Evolutionary conservation across 352 stramenopile species (phyloP).

Genomic region (Phytophthora pseudosyringae): DNA sequence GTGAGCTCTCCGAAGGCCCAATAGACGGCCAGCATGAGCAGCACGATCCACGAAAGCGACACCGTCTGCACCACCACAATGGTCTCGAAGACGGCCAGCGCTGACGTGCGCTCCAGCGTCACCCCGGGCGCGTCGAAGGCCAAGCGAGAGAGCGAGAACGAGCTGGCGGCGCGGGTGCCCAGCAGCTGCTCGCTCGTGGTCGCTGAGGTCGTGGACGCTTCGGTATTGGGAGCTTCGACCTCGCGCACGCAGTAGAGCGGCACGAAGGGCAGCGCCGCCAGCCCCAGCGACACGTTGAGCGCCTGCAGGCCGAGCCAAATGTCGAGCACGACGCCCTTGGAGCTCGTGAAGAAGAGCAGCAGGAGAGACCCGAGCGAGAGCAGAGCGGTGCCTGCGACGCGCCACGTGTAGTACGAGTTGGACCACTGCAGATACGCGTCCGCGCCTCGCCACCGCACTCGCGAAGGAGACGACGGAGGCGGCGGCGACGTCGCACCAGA

Average conservation of each 20-base stretch:
- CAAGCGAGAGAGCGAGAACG: slow-evolving; percentile 63
- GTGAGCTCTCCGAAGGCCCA: slow-evolving; percentile 56
- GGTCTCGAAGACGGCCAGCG: slow-evolving; percentile 70
- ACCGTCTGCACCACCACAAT: slow-evolving; percentile 67
- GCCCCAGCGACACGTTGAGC: slow-evolving; percentile 63
- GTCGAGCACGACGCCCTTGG: slow-evolving; percentile 42
- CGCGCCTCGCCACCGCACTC: slow-evolving; percentile 34
- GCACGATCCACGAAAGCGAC: slow-evolving; percentile 54
- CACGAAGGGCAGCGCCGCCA: slow-evolving; percentile 56
- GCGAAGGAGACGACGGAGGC: slow-evolving; percentile 5
- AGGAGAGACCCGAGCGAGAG: slow-evolving; percentile 51
- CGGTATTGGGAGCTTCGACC: not conserved
- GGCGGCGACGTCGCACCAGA: not conserved
- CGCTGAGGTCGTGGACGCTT: not conserved
- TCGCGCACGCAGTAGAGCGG: slow-evolving; percentile 46
- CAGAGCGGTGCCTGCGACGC: slow-evolving; percentile 55
- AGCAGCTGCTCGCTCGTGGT: slow-evolving; percentile 29
- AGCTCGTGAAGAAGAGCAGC: slow-evolving; percentile 47
- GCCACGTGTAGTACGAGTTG: slow-evolving; percentile 78
- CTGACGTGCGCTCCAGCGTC: slow-evolving; percentile 55
- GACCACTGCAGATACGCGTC: slow-evolving; percentile 63
- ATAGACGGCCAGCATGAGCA: slow-evolving; percentile 53
- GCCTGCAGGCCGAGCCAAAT: slow-evolving; percentile 59
- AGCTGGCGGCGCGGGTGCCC: slow-evolving; percentile 35
- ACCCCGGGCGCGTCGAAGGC: slow-evolving; percentile 44